Percentiles rank a stretch among this genome's conserved stretches.
Conservation (phyloP, 768 basidiomycete species). For the Podaxis rugospora region DNA sequence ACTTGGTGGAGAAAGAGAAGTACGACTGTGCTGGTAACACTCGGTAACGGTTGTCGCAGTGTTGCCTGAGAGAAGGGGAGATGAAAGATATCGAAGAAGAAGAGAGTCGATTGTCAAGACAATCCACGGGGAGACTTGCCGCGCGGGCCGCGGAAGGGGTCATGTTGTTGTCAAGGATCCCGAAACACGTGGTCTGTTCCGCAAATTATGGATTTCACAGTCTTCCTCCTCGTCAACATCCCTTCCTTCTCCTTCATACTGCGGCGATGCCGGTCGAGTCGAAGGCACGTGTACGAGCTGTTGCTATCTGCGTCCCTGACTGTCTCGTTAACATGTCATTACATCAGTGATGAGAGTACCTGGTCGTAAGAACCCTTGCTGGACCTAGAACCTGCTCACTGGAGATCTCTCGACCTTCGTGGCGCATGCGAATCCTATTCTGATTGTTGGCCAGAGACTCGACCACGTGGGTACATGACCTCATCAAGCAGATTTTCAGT, state of each 20-base stretch:
- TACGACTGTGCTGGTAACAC: neutral
- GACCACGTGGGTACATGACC: neutral
- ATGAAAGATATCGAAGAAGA: neutral
- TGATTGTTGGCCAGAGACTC: neutral
- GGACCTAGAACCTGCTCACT: neutral
- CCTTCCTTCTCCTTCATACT: slow-evolving; percentile 9
- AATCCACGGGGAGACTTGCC: slow-evolving; percentile 3
- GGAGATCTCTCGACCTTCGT: neutral
- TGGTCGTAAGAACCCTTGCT: neutral
- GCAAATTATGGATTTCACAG: slow-evolving; percentile 14
- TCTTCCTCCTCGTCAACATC: slow-evolving; percentile 4
- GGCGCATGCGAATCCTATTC: neutral
- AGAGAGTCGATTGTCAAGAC: slow-evolving; percentile 1
- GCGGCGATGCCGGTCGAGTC: slow-evolving; percentile 2
- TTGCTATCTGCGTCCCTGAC: neutral
- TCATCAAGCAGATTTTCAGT: neutral
- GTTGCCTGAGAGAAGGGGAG: neutral
- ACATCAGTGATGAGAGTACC: neutral
- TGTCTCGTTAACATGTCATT: neutral
- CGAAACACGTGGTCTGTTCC: slow-evolving; percentile 36
- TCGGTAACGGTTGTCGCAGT: neutral
- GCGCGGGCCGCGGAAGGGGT: neutral
- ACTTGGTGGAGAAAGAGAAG: neutral
- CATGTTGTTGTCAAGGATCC: slow-evolving; percentile 10
- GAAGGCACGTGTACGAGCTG: slow-evolving; percentile 6